Evolutionary conservation across 768 basidiomycete species (phyloP), one percentile per base, ranked within the genome.

Genomic region (Lentinula detonsa): DNA sequence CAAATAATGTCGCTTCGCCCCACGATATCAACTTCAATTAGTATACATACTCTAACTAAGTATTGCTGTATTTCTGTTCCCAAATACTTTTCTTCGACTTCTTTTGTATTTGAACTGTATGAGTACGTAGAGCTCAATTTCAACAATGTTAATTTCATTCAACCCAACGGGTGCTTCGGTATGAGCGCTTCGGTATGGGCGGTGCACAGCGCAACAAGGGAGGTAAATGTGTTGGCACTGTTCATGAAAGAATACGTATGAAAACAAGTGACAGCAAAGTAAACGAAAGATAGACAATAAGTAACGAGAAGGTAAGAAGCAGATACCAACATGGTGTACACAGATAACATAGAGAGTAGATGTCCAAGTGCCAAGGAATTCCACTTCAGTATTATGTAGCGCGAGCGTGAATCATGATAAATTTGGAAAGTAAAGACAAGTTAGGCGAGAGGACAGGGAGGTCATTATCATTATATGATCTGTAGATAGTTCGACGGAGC

Each of bases 401-500:
- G 55, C 55, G 23, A 40, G 55, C 33, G n/a, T 59, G 57, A 21
- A 28, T 28, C 52, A 40, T 31, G 50, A 57, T 37, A 54, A 18
- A 61, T 46, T n/a, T 34, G 43, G 23, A 28, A 21, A 21, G n/a
- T 1, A 9, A 31, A 35, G 40, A 28, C 21, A 42, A 15, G 46
- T 28, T 31, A 55, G 28, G 21, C 21, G 33, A 23, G 40, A 51
- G 33, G 39, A 9, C 16, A 50, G n/a, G 5, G 23, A 49, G 23
- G 28, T 16, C 15, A 34, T 62, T 67, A 62, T 34, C 35, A 33
- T 81, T 78, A 88, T 68, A 91, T 85, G 68, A 91, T 81, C 73
- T 90, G 89, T 49, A 93, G 82, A 73, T 92, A 93, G 74, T 92
- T 92, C 64, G 91, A 91, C 61, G 90, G 90, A 59, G 89, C 90